These are phyloP conservation scores for Sporisorium sorghi DNA, from an alignment of 1,284 basidiomycete genomes.

Conservation along the genomic window DNA sequence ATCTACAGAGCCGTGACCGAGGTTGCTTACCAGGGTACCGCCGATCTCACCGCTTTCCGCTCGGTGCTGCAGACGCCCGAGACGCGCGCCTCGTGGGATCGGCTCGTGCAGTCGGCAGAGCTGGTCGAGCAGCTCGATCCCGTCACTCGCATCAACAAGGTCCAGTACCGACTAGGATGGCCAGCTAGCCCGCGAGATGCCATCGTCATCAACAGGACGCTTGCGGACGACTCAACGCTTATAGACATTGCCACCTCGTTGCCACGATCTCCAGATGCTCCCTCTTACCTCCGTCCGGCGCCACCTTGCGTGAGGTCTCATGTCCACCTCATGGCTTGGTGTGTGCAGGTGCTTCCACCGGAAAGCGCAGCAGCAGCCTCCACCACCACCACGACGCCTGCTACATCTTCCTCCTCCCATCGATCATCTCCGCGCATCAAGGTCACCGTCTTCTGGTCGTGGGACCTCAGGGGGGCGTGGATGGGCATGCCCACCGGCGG, in stretches of 20 bases:
- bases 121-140: slow-evolving; percentile 88
- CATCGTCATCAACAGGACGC: slow-evolving; percentile 47
- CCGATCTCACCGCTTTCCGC: slow-evolving; percentile 82
- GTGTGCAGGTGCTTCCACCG: slow-evolving; percentile 78
- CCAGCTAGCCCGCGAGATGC: slow-evolving; percentile 79
- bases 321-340: slow-evolving; percentile 89
- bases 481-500: slow-evolving; percentile 64
- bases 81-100: slow-evolving; percentile 80
- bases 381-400: slow-evolving; percentile 22
- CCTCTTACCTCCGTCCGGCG: slow-evolving; percentile 89
- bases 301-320: slow-evolving; percentile 94
- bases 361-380: slow-evolving; percentile 65
- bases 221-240: slow-evolving; percentile 73
- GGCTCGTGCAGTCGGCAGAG: slow-evolving; percentile 85
- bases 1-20: slow-evolving; percentile 87
- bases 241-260: slow-evolving; percentile 95
- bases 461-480: slow-evolving; percentile 91
- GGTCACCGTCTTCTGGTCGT: slow-evolving; percentile 93
- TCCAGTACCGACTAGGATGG: slow-evolving; percentile 93
- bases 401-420: slow-evolving; percentile 12
- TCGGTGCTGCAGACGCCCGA: slow-evolving; percentile 86
- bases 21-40: slow-evolving; percentile 75
- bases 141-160: slow-evolving; percentile 84
- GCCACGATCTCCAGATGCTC: slow-evolving; percentile 89
- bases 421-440: slow-evolving; percentile 41